Evolutionary conservation across 2,329 filamentous ascomycete genomes (phyloP).

Genomic region (Clonostachys chloroleuca): DNA sequence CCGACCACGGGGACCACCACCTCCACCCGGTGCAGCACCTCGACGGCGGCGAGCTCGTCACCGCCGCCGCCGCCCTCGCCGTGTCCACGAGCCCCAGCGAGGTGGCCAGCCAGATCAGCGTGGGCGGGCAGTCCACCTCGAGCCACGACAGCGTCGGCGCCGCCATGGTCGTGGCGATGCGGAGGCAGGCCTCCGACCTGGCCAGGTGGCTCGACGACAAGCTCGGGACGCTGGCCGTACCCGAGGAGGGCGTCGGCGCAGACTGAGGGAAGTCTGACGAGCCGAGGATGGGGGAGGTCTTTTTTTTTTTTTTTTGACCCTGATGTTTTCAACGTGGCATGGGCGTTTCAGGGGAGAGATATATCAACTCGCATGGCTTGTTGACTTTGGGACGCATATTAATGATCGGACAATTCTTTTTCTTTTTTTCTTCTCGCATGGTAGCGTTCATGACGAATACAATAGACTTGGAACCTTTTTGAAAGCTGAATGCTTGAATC

Average conservation of each 20-base stretch:
- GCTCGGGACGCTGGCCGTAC: slow-evolving; percentile 46
- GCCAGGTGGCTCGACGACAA: slow-evolving; percentile 57
- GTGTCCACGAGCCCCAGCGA: slow-evolving; percentile 27
- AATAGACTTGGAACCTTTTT: too few relatives aligned
- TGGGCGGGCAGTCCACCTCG: slow-evolving; percentile 36
- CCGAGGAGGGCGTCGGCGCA: slow-evolving; percentile 43
- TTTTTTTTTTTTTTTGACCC: too few relatives aligned
- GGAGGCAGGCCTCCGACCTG: slow-evolving; percentile 54
- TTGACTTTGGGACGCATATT: too few relatives aligned
- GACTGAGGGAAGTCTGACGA: not conserved
- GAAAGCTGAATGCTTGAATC: too few relatives aligned
- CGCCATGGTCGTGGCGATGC: slow-evolving; percentile 43
- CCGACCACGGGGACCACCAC: slow-evolving; percentile 6
- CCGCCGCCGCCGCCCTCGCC: slow-evolving; percentile 6
- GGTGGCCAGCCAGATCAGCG: slow-evolving; percentile 39
- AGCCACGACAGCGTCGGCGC: slow-evolving; percentile 31
- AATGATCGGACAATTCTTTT: too few relatives aligned
- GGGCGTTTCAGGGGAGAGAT: too few relatives aligned
- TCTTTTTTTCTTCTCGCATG: too few relatives aligned
- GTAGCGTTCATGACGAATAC: too few relatives aligned
- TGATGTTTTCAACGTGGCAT: too few relatives aligned
- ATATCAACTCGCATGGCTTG: too few relatives aligned
- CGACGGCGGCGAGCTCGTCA: slow-evolving; percentile 6
- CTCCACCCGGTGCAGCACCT: slow-evolving; percentile 4
- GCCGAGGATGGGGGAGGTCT: too few relatives aligned